Base-by-base conservation (phyloP, 2,329 filamentous ascomycete genomes). In the Tolypocladium inflatum region DNA sequence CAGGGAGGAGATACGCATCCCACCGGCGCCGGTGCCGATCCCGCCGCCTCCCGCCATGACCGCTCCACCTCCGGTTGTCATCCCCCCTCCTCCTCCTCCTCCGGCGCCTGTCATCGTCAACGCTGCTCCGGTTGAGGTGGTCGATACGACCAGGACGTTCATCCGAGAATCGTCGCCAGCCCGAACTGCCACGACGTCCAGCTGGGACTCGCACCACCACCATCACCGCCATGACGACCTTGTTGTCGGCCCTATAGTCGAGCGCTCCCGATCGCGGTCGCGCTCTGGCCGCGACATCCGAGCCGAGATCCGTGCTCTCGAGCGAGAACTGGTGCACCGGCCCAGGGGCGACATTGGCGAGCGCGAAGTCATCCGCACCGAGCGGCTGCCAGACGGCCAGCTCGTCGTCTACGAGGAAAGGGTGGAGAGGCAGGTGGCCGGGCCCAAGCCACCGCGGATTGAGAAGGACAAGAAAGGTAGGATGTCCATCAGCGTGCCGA, bases 381-480 rank as follows among this genome's bases (percentile, higher is more conserved):
- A 86, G 67, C 75, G 82, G 30, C 71, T 83, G 55, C 79, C 79
- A 35, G 82, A 85, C 57, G 86, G 82, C 53, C 80, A 85, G 63
- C 69, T 90, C 39, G 79, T 89, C 52, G 71, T 89, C 50, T 87
- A 85, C 62, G 79, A 84, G 73, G 80, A 86, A 64, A 71, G 78
- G 65, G 72, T 85, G 63, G 81, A 85, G 71, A 77, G 74, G 66
- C 71, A 83, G 55, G 76, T 80, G 63, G 79, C 81, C 66, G 75
- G 77, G 54, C 75, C 75, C 67, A 80, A 76, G 70, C 82, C 82
- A 57, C 78, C 89, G 62, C 80, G 88, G 65, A 85, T 96, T 67
- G 89, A 91, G 76, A 91, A 89, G 80, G 91, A 97, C 77, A 88
- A 88, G 80, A 94, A 90, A 91, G 91, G 92, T 95, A 94, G 87